Evolutionary conservation across 2,329 filamentous ascomycete genomes (phyloP).

Genomic region (Botrytis squamosa): DNA sequence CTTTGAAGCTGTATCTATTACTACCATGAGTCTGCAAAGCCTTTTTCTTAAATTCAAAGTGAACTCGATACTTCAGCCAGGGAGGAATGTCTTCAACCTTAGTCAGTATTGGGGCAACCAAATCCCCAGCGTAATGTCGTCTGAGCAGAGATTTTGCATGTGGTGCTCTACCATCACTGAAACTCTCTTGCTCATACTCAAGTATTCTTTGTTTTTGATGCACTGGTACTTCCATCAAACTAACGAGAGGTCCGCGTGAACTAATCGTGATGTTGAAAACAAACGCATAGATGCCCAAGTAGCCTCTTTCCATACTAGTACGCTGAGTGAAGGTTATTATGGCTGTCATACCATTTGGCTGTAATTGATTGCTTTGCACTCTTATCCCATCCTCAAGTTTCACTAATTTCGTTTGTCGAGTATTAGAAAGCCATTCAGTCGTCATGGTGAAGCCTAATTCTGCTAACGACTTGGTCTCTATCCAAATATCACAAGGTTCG

Average conservation of each 20-base stretch:
- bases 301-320: background rate
- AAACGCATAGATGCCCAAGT: background rate
- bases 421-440: background rate
- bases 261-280: background rate
- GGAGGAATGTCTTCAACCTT: background rate
- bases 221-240: background rate
- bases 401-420: background rate
- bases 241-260: background rate
- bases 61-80: background rate
- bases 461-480: background rate
- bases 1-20: background rate
- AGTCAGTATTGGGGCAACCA: background rate
- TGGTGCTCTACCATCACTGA: background rate
- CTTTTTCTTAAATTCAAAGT: background rate
- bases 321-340: background rate
- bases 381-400: background rate
- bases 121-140: background rate
- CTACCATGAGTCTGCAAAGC: background rate
- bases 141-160: background rate
- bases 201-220: background rate
- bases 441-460: background rate
- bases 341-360: background rate
- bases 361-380: background rate
- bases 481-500: background rate
- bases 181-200: background rate